A percentile compares a stretch with the other conserved stretches of the same genome.
Evolutionary conservation across 768 basidiomycete species (phyloP).

Genomic region (Daedalea quercina): DNA sequence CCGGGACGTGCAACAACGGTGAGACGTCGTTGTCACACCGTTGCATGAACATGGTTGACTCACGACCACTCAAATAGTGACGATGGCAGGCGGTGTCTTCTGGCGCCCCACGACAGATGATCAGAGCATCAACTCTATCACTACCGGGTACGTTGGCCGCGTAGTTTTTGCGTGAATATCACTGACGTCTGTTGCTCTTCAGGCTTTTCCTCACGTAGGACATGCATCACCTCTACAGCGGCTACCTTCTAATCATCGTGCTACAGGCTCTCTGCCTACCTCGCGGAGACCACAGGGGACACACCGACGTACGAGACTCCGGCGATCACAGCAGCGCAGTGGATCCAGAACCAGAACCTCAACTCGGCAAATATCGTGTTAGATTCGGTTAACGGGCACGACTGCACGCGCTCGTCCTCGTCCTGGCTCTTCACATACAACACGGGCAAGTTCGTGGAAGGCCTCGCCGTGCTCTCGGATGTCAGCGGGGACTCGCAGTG

Average conservation of each 20-base stretch:
- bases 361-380: slow-evolving; percentile 36
- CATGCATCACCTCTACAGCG: neutral
- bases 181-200: too few relatives aligned
- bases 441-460: slow-evolving; percentile 47
- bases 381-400: slow-evolving; percentile 39
- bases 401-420: slow-evolving; percentile 40
- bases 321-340: slow-evolving; percentile 39
- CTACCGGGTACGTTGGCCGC: slow-evolving; percentile 35
- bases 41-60: neutral
- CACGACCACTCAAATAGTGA: too few relatives aligned
- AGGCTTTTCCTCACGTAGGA: neutral
- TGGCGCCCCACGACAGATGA: slow-evolving; percentile 43
- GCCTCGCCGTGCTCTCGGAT: slow-evolving; percentile 36
- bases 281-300: slow-evolving; percentile 39
- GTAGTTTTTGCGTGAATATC: slow-evolving; percentile 23
- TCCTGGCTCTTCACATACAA: slow-evolving; percentile 50
- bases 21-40: slow-evolving; percentile 19
- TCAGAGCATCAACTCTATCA: slow-evolving; percentile 40
- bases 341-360: slow-evolving; percentile 42
- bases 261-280: slow-evolving; percentile 40
- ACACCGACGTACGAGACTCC: slow-evolving; percentile 36
- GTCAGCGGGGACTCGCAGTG: slow-evolving; percentile 37
- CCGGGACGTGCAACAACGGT: slow-evolving; percentile 39
- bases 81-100: slow-evolving; percentile 42
- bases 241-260: neutral